Evolutionary conservation across 148 eudicot species (phyloP), one percentile per base, ranked within the genome.

Genomic region (Dysphania ambrosioides): DNA sequence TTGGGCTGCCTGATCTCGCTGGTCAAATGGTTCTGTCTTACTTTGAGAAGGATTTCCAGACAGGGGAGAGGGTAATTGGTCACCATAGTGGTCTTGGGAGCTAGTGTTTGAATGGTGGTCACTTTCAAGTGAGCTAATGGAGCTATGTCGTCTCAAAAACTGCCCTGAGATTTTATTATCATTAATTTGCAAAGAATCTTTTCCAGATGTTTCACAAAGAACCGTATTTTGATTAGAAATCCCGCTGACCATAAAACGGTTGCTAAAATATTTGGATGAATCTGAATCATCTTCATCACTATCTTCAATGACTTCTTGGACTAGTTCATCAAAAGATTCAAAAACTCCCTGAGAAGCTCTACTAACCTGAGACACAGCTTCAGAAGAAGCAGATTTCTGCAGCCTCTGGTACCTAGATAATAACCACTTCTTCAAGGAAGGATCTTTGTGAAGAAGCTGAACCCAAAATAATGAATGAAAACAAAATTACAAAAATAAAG

Each of bases 391-490:
- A 55, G 87, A 87, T 67, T 81, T 81, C 68, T 76, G 76, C 44
- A 96, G 81, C 77, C 77, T 88, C 80, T 81, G 85, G 80, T 88
- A 91, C 72, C 85, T 87, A 76, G 87, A 85, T 60, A 87, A 82
- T 64, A 92, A 65, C 95, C 89, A 92, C 34, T 79, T 87, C 80
- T 75, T 89, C 74, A 96, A 70, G 53, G 95, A 88, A 29, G 75
- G 89, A 71, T 92, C 82, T 79, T 81, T 87, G 42, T 38, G 47
- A 76, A 92, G 82, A 72, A 88, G 83, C 99, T 96, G 88, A 80
- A 83, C 49, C 51, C 8, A 34, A 24, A 66, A 18, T 6, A 58
- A 62, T 13, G 31, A 62, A 62, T 21, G n/a, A n/a, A 24, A 24
- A 27, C 2, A 32, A 62, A 2, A 2, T 3, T 11, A 51, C 4